phyloP scores from a whole-genome alignment of 768 basidiomycete species.

The Mycena filopes region DNA sequence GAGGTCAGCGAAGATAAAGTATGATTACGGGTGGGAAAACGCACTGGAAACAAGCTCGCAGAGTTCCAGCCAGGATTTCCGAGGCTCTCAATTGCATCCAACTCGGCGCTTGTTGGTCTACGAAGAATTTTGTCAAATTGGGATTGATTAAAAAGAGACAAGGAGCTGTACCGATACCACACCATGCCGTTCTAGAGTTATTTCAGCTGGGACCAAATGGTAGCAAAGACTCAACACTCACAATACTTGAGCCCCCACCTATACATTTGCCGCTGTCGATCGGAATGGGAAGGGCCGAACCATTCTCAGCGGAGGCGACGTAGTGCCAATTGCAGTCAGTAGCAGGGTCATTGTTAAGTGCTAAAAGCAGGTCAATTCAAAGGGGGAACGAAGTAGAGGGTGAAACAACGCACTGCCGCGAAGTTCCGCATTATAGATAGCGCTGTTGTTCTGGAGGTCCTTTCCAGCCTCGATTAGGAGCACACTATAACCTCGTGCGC shows the following conservation, averaged over 20 bases:
- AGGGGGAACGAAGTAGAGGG: background rate
- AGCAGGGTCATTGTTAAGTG: constrained; percentile 13
- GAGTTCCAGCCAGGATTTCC: constrained; percentile 32
- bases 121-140: background rate
- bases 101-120: constrained; percentile 18
- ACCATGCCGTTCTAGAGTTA: constrained; percentile 28
- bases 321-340: constrained; percentile 34
- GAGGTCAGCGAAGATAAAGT: background rate
- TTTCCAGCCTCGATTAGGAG: constrained; percentile 31
- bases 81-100: constrained; percentile 26
- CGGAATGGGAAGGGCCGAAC: constrained; percentile 13
- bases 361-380: background rate
- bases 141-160: background rate
- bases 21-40: background rate
- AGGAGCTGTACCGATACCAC: constrained; percentile 23
- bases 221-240: background rate
- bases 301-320: constrained; percentile 16
- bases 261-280: constrained; percentile 31
- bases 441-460: constrained; percentile 22
- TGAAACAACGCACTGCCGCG: constrained; percentile 17
- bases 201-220: background rate
- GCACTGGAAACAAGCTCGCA: constrained; percentile 13
- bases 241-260: constrained; percentile 28
- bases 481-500: constrained; percentile 25
- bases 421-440: constrained; percentile 29